These are phyloP conservation scores for Peniophora sp. DNA, from an alignment of 1,284 basidiomycete genomes.

Conservation along the genomic window DNA sequence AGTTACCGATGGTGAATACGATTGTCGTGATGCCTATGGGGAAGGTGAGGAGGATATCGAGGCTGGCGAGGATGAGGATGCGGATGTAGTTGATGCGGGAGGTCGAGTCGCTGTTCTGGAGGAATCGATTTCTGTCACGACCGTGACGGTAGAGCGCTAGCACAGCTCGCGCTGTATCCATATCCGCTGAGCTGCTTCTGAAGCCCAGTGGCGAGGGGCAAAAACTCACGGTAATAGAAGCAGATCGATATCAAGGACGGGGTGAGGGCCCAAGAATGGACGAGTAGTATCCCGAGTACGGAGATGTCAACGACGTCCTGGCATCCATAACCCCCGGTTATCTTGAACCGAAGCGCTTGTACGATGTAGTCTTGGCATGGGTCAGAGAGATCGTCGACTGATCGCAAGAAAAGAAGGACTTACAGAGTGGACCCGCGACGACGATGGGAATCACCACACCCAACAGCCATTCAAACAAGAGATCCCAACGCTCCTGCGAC, in stretches of 20 bases:
- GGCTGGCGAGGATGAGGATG: background rate
- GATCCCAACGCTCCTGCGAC: background rate
- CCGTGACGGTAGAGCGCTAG: background rate
- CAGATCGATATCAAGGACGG: background rate
- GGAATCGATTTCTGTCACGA: background rate
- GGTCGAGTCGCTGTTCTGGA: background rate
- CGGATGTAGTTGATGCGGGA: background rate
- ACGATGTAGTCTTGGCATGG: background rate
- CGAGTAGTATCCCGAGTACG: background rate
- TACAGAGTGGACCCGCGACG: background rate
- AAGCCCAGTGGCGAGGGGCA: background rate
- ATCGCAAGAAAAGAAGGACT: background rate
- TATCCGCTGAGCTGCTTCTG: background rate
- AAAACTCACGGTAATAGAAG: background rate
- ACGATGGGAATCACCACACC: background rate
- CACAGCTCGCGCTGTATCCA: background rate
- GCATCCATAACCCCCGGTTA: background rate
- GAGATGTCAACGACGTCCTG: background rate
- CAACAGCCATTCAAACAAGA: background rate
- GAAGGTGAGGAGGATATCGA: background rate
- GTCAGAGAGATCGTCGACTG: background rate
- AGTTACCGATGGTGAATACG: background rate
- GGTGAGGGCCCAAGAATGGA: background rate
- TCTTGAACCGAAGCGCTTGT: background rate
- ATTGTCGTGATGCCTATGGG: background rate